Evolutionary conservation across 305 asterid genomes (phyloP).

Genomic region (Fraxinus platypoda): DNA sequence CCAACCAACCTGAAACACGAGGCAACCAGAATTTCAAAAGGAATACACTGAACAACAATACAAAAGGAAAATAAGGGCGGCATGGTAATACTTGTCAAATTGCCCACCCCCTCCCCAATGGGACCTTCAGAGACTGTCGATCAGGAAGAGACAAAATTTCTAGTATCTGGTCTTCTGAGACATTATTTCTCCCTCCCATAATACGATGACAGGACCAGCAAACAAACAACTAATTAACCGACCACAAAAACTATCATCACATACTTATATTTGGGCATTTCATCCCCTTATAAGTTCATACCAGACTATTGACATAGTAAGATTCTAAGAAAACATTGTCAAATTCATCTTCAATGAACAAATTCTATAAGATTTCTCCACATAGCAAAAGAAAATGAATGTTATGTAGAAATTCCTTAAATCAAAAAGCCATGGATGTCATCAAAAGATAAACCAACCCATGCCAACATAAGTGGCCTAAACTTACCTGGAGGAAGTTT

Average conservation of each 20-base stretch:
- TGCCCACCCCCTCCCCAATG: neutral
- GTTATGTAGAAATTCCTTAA: neutral
- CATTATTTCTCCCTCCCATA: neutral
- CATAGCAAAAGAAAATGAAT: neutral
- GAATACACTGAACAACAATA: slow-evolving; percentile 6
- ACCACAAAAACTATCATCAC: neutral
- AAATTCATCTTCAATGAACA: slow-evolving; percentile 10
- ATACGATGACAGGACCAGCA: neutral
- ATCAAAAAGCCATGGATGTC: neutral
- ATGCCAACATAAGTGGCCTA: slow-evolving; percentile 5
- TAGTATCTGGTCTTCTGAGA: neutral
- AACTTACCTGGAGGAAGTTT: slow-evolving; percentile 87
- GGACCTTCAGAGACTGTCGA: neutral
- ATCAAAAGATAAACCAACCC: neutral
- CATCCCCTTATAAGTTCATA: neutral
- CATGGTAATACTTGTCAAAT: slow-evolving; percentile 4
- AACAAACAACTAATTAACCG: neutral
- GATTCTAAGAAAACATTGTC: neutral
- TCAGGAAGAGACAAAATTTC: slow-evolving; percentile 2
- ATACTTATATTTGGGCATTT: neutral
- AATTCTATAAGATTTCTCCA: neutral
- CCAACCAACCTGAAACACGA: slow-evolving; percentile 83
- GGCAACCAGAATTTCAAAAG: neutral
- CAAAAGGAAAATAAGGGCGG: neutral
- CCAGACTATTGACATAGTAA: neutral